These are phyloP conservation scores for Cicer arietinum DNA, from an alignment of 306 rosid genomes.

Conservation along the genomic window DNA sequence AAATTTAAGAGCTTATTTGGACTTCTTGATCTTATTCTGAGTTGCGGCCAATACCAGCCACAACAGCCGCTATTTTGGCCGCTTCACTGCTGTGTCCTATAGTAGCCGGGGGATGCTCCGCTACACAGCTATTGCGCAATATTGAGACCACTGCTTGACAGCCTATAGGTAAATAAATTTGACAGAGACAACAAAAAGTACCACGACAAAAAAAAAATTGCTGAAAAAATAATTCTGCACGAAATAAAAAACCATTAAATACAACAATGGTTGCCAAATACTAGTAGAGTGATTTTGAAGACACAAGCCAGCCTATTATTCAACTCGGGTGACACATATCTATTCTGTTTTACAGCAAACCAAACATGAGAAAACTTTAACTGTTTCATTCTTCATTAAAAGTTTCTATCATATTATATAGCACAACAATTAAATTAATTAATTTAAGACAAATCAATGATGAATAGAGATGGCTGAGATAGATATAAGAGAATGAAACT, in stretches of 20 bases:
- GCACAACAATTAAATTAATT: background rate
- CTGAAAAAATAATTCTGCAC: background rate
- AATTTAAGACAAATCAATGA: background rate
- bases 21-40: too few relatives aligned
- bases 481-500: conserved; percentile 40
- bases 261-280: conserved; percentile 12
- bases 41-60: too few relatives aligned
- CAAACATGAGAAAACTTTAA: background rate
- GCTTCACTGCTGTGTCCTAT: too few relatives aligned
- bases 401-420: background rate
- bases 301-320: conserved; percentile 16
- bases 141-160: background rate
- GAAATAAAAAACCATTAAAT: conserved; percentile 13
- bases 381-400: background rate
- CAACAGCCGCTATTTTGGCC: too few relatives aligned
- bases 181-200: background rate
- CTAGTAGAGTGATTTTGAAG: background rate
- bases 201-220: background rate
- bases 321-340: background rate
- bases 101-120: too few relatives aligned
- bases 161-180: conserved; percentile 8
- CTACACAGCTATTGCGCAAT: too few relatives aligned
- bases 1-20: too few relatives aligned
- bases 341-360: background rate
- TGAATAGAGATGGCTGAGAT: conserved; percentile 14